Evolutionary conservation across 129 eudicot genomes (phyloP).

Genomic region (Saposhnikovia divaricata): DNA sequence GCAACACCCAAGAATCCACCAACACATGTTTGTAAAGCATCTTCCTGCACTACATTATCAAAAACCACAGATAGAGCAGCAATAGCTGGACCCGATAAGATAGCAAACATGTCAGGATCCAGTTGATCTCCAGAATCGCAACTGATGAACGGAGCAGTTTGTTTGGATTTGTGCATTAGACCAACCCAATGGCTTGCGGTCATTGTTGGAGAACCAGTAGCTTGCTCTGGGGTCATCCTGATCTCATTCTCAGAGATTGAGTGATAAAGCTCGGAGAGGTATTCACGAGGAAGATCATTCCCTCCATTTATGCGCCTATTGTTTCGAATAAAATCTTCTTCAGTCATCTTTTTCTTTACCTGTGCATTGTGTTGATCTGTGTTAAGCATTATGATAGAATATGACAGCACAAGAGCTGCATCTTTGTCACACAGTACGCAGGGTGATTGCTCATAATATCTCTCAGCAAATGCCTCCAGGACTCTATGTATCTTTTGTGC

Average conservation of each 20-base stretch:
- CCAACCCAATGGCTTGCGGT: constrained; percentile 87
- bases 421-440: constrained; percentile 70
- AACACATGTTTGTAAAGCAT: constrained; percentile 60
- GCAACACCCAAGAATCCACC: constrained; percentile 86
- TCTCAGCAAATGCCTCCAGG: constrained; percentile 83
- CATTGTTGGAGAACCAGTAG: constrained; percentile 72
- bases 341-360: constrained; percentile 89
- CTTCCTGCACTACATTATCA: constrained; percentile 79
- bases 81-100: constrained; percentile 82
- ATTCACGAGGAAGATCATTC: constrained; percentile 80
- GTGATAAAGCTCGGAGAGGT: constrained; percentile 59
- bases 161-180: constrained; percentile 71
- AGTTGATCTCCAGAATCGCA: constrained; percentile 58
- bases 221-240: constrained; percentile 81
- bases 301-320: constrained; percentile 86
- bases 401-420: constrained; percentile 75
- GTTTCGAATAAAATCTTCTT: constrained; percentile 80
- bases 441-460: constrained; percentile 82
- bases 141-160: constrained; percentile 58
- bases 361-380: constrained; percentile 88
- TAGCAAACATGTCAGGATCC: constrained; percentile 88
- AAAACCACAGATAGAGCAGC: constrained; percentile 89
- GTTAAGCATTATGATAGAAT: constrained; percentile 76
- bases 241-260: constrained; percentile 81
- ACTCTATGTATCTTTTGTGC: constrained; percentile 93